Evolutionary conservation across 441 rosid species (phyloP).

Genomic region (Pelargonium australe): DNA sequence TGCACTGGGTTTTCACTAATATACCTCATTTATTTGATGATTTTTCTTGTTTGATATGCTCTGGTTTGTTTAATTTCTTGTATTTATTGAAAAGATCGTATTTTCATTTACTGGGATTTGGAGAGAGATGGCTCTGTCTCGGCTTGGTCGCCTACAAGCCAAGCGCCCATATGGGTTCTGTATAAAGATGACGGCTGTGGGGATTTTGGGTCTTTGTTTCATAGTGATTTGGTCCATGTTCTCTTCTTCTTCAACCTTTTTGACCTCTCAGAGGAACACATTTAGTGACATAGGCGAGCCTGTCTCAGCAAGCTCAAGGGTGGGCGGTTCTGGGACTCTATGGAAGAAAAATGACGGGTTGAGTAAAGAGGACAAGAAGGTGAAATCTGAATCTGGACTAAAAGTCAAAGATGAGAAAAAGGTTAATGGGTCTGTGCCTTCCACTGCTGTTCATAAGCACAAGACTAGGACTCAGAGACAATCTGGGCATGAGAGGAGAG

Average conservation of each 20-base stretch:
- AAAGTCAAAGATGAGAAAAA: conserved; percentile 34
- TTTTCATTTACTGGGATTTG: background rate
- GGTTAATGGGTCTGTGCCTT: conserved; percentile 36
- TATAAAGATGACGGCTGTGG: conserved; percentile 61
- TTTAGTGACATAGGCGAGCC: conserved; percentile 86
- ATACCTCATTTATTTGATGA: background rate
- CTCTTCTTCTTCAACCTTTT: conserved; percentile 60
- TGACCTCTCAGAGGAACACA: conserved; percentile 64
- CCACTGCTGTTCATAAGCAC: conserved; percentile 29
- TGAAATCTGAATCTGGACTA: conserved; percentile 33
- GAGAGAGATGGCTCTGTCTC: conserved; percentile 51
- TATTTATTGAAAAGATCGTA: background rate
- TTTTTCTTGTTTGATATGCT: conserved; percentile 7
- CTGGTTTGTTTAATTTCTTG: conserved; percentile 12
- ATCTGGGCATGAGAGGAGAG: conserved; percentile 32
- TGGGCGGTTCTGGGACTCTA: conserved; percentile 18
- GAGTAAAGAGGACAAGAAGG: conserved; percentile 27
- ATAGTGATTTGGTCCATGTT: conserved; percentile 72
- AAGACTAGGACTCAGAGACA: conserved; percentile 40
- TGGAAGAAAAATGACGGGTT: conserved; percentile 25
- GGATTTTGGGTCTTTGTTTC: conserved; percentile 76
- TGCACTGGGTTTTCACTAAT: background rate
- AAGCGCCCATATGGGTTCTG: conserved; percentile 74
- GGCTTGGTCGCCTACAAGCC: conserved; percentile 57
- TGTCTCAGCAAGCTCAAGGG: conserved; percentile 39